Percentiles rank a stretch among this genome's conserved stretches.
These are phyloP conservation scores for Globisporangium canariense DNA, from an alignment of 352 stramenopile genomes.

Conservation along the genomic window DNA sequence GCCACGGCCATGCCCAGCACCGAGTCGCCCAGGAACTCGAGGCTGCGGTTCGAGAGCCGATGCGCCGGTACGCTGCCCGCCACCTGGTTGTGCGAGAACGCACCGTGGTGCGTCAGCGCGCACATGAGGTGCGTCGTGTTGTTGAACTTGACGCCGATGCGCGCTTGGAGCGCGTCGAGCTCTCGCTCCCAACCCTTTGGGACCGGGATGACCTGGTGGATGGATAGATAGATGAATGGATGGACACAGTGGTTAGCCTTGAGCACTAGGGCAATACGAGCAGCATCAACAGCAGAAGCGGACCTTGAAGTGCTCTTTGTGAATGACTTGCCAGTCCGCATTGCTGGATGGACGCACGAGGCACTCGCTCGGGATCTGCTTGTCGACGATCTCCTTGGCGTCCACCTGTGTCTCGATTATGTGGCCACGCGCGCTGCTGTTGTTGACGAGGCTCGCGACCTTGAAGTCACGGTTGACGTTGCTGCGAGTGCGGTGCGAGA, in stretches of 20 bases:
- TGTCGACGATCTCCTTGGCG: conserved; percentile 14
- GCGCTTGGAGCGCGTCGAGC: conserved; percentile 49
- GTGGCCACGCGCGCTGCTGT: conserved; percentile 2
- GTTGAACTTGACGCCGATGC: conserved; percentile 58
- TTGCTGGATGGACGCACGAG: conserved; percentile 31
- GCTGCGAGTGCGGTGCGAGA: neutral
- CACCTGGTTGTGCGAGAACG: conserved; percentile 41
- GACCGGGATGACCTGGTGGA: conserved; percentile 27
- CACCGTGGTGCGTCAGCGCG: conserved; percentile 74
- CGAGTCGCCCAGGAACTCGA: conserved; percentile 83
- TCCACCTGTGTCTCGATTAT: conserved; percentile 14
- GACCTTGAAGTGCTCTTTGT: conserved; percentile 42
- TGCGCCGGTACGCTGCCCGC: conserved; percentile 38
- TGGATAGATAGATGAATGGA: neutral
- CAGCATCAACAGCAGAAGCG: neutral
- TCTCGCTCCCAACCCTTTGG: conserved; percentile 47
- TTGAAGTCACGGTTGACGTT: conserved; percentile 9
- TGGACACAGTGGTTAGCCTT: neutral
- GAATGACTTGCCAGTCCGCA: conserved; percentile 50
- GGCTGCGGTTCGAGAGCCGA: conserved; percentile 73
- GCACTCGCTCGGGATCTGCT: conserved; percentile 23
- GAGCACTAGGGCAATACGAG: neutral
- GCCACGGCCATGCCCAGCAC: conserved; percentile 60
- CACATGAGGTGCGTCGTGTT: conserved; percentile 59
- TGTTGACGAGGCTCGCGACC: conserved; percentile 6